These are phyloP conservation scores for Abelmoschus esculentus DNA, from an alignment of 345 rosid genomes.

Conservation along the genomic window DNA sequence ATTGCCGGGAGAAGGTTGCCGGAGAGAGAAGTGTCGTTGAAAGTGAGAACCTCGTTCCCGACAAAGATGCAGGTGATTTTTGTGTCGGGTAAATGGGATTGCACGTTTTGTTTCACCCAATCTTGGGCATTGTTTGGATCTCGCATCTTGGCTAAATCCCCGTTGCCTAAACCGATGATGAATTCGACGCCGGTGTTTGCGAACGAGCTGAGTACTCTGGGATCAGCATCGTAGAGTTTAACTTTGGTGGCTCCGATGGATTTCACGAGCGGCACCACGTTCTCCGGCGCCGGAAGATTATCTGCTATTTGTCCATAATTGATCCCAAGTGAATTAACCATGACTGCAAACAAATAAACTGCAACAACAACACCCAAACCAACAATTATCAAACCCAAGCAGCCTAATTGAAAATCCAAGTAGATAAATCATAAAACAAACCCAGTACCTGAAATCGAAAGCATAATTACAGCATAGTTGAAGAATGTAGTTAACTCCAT, in stretches of 20 bases:
- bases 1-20: conserved; percentile 66
- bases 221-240: conserved; percentile 87
- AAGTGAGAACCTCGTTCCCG: conserved; percentile 83
- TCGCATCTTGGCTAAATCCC: conserved; percentile 45
- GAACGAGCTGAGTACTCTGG: conserved; percentile 65
- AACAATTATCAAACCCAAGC: background rate
- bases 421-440: background rate
- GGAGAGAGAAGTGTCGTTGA: conserved; percentile 60
- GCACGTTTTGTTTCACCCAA: conserved; percentile 72
- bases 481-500: conserved; percentile 14
- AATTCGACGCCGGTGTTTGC: conserved; percentile 66
- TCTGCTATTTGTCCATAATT: conserved; percentile 92
- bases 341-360: conserved; percentile 16
- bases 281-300: conserved; percentile 65
- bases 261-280: conserved; percentile 67
- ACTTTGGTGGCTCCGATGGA: conserved; percentile 79
- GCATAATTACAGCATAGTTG: conserved; percentile 13
- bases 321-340: conserved; percentile 57
- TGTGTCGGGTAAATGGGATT: conserved; percentile 61
- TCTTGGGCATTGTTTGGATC: conserved; percentile 51
- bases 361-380: background rate
- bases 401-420: background rate
- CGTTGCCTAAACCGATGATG: conserved; percentile 74
- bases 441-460: conserved; percentile 34
- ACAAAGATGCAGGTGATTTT: conserved; percentile 72